Conservation (phyloP, 768 basidiomycete species). For the Termitomyces bulborhizus region DNA sequence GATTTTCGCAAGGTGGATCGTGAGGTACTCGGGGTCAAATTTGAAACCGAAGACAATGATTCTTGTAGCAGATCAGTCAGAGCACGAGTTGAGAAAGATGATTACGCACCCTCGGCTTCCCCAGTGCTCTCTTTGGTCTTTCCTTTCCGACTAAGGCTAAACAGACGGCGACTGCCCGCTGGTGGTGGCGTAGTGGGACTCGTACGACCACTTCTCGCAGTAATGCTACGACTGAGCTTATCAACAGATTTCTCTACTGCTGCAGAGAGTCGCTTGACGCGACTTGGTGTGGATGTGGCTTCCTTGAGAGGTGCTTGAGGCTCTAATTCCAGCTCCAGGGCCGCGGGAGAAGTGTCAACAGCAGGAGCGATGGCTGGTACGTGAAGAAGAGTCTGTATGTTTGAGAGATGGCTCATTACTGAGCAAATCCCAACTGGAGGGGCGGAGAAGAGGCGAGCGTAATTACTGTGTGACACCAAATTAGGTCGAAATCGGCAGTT, state of each 20-base stretch:
- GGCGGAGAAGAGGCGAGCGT: background rate
- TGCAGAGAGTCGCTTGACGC: slow-evolving; percentile 45
- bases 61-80: slow-evolving; percentile 13
- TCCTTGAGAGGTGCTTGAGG: slow-evolving; percentile 20
- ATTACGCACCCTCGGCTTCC: slow-evolving; percentile 23
- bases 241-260: slow-evolving; percentile 48
- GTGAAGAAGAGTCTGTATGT: slow-evolving; percentile 19
- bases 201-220: slow-evolving; percentile 28
- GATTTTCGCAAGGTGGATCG: slow-evolving; percentile 23
- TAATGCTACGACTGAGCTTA: slow-evolving; percentile 56
- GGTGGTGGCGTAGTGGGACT: slow-evolving; percentile 24
- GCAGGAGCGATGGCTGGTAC: slow-evolving; percentile 18
- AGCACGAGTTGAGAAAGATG: background rate
- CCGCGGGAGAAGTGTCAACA: slow-evolving; percentile 26
- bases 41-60: slow-evolving; percentile 19
- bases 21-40: slow-evolving; percentile 26
- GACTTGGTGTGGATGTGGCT: slow-evolving; percentile 30
- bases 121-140: slow-evolving; percentile 38
- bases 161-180: slow-evolving; percentile 41
- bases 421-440: slow-evolving; percentile 7
- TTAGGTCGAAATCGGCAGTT: slow-evolving; percentile 8
- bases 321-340: slow-evolving; percentile 23
- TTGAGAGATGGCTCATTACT: slow-evolving; percentile 18
- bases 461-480: background rate
- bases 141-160: slow-evolving; percentile 48